Evolutionary conservation across 495 filamentous ascomycete species (phyloP).

Genomic region (Pseudevernia furfuracea): DNA sequence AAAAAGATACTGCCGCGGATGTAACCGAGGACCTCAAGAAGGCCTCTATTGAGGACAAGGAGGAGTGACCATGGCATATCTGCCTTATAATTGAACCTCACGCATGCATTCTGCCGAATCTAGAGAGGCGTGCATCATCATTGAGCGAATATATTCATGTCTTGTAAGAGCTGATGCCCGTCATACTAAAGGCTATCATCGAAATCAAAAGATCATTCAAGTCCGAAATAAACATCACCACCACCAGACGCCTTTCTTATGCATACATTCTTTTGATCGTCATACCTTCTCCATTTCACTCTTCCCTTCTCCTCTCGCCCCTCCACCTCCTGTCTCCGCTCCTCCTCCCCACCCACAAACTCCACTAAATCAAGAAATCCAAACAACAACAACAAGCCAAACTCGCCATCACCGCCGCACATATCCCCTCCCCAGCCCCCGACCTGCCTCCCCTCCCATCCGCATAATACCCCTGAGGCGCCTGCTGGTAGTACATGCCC

Average conservation of each 20-base stretch:
- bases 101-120: no score
- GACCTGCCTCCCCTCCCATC: slow-evolving; percentile 17
- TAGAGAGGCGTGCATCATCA: no score
- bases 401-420: slow-evolving; percentile 31
- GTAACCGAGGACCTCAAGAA: slow-evolving; percentile 52
- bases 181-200: no score
- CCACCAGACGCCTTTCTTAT: no score
- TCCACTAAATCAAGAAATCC: slow-evolving; percentile 32
- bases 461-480: slow-evolving; percentile 26
- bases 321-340: neutral
- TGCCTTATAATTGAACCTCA: no score
- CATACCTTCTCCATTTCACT: no score
- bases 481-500: slow-evolving; percentile 28
- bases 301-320: no score
- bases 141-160: no score
- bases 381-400: slow-evolving; percentile 39
- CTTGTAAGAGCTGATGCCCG: no score
- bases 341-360: neutral
- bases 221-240: neutral
- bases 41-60: slow-evolving; percentile 47
- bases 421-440: slow-evolving; percentile 26
- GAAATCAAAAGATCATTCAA: no score
- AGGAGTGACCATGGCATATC: no score
- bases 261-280: no score
- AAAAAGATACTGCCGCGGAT: slow-evolving; percentile 51